Conservation (phyloP, 2,329 filamentous ascomycete genomes). For the Didymella arachidicola region DNA sequence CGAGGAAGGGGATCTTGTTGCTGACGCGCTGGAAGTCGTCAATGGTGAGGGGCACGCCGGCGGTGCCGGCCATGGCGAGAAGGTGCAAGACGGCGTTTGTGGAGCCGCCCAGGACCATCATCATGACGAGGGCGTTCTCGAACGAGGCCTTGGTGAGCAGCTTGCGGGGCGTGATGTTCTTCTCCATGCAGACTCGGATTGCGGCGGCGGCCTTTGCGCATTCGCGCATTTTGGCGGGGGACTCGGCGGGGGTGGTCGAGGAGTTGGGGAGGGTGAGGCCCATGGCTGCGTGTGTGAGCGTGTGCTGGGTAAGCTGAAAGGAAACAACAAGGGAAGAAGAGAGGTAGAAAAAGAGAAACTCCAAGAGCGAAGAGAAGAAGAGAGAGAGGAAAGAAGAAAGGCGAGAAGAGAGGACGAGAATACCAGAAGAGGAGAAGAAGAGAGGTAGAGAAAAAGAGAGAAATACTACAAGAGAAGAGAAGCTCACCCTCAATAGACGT, state of each 20-base stretch:
- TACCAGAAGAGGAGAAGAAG: too few species aligned
- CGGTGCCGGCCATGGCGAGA: constrained; percentile 87
- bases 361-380: too few species aligned
- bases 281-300: constrained; percentile 65
- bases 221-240: constrained; percentile 84
- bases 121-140: constrained; percentile 87
- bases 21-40: constrained; percentile 85
- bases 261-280: constrained; percentile 83
- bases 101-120: constrained; percentile 89
- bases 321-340: not conserved
- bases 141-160: constrained; percentile 82
- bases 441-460: too few species aligned
- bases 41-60: constrained; percentile 76
- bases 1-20: constrained; percentile 84
- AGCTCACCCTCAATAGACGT: constrained; percentile 73
- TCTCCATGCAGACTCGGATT: constrained; percentile 80
- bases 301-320: not conserved
- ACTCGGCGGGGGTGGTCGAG: constrained; percentile 80
- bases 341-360: too few species aligned
- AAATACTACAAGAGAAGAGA: too few species aligned
- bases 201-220: constrained; percentile 81
- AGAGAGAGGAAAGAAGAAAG: too few species aligned
- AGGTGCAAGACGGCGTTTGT: constrained; percentile 91
- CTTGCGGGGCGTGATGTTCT: constrained; percentile 80
- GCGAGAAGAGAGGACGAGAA: too few species aligned